These are phyloP conservation scores for Colletotrichum truncatum DNA, from an alignment of 2,329 filamentous ascomycete species.

Conservation along the genomic window DNA sequence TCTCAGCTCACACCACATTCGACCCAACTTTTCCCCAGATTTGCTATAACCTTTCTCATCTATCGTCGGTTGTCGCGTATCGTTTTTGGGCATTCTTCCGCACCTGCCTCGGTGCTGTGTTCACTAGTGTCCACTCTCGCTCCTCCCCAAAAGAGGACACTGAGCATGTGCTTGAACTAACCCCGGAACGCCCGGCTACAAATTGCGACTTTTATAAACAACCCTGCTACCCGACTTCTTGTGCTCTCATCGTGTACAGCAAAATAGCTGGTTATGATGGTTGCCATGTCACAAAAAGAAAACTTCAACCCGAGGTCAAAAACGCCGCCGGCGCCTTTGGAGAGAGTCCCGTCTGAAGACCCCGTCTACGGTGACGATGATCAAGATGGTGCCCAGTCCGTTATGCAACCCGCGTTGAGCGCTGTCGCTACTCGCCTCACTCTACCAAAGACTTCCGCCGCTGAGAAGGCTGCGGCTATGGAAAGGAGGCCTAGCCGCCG, in stretches of 20 bases:
- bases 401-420: slow-evolving; percentile 69
- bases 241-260: not conserved
- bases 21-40: slow-evolving; percentile 7
- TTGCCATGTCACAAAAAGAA: slow-evolving; percentile 24
- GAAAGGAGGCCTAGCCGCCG: slow-evolving; percentile 48
- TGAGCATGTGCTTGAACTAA: slow-evolving; percentile 28
- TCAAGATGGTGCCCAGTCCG: slow-evolving; percentile 66
- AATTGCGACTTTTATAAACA: slow-evolving; percentile 16
- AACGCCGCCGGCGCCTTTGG: slow-evolving; percentile 13
- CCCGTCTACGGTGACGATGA: slow-evolving; percentile 45
- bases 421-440: slow-evolving; percentile 64
- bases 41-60: not conserved
- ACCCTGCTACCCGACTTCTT: not conserved
- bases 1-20: not conserved
- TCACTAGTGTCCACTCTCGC: slow-evolving; percentile 25
- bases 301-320: not conserved
- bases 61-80: not conserved
- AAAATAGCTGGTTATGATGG: slow-evolving; percentile 8
- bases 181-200: slow-evolving; percentile 26
- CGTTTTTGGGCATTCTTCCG: slow-evolving; percentile 18
- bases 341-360: slow-evolving; percentile 38
- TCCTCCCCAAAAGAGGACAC: slow-evolving; percentile 22
- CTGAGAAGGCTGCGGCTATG: slow-evolving; percentile 67
- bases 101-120: slow-evolving; percentile 18
- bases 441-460: slow-evolving; percentile 62